These are phyloP conservation scores for Herpomyces periplanetae DNA, from an alignment of 2,329 filamentous ascomycete genomes.

Conservation along the genomic window DNA sequence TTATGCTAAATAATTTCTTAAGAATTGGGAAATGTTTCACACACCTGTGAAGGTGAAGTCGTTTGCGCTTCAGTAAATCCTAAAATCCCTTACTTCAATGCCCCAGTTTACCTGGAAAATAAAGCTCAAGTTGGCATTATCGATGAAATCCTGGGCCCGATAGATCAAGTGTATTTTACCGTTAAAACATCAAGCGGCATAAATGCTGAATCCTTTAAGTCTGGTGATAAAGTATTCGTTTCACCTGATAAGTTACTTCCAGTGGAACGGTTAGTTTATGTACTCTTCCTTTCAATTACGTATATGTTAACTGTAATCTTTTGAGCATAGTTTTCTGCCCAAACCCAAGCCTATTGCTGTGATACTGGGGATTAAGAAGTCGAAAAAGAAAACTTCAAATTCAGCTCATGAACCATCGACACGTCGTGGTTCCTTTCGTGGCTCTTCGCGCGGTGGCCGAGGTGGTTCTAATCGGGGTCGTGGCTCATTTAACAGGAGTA, in stretches of 20 bases:
- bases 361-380: too few relatives aligned
- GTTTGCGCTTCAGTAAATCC: slow-evolving; percentile 78
- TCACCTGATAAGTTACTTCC: slow-evolving; percentile 73
- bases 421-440: slow-evolving; percentile 15
- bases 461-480: slow-evolving; percentile 7
- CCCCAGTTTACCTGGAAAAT: slow-evolving; percentile 92
- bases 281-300: slow-evolving; percentile 4
- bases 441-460: slow-evolving; percentile 10
- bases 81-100: slow-evolving; percentile 96
- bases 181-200: slow-evolving; percentile 92
- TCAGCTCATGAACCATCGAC: too few relatives aligned
- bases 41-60: slow-evolving; percentile 88
- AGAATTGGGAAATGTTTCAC: slow-evolving; percentile 82
- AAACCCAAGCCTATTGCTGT: slow-evolving; percentile 86
- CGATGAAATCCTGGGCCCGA: slow-evolving; percentile 81
- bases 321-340: slow-evolving; percentile 29
- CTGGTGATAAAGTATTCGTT: slow-evolving; percentile 90
- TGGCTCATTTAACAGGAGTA: too few relatives aligned
- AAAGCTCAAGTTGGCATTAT: slow-evolving; percentile 69
- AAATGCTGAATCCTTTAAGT: slow-evolving; percentile 68
- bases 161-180: slow-evolving; percentile 95
- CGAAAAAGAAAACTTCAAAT: too few relatives aligned
- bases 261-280: slow-evolving; percentile 25
- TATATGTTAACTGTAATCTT: slow-evolving; percentile 1
- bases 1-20: slow-evolving; percentile 1